A percentile compares a stretch with the other conserved stretches of the same genome.
Conservation (phyloP, 2,329 filamentous ascomycete species). For the Remersonia thermophila region DNA sequence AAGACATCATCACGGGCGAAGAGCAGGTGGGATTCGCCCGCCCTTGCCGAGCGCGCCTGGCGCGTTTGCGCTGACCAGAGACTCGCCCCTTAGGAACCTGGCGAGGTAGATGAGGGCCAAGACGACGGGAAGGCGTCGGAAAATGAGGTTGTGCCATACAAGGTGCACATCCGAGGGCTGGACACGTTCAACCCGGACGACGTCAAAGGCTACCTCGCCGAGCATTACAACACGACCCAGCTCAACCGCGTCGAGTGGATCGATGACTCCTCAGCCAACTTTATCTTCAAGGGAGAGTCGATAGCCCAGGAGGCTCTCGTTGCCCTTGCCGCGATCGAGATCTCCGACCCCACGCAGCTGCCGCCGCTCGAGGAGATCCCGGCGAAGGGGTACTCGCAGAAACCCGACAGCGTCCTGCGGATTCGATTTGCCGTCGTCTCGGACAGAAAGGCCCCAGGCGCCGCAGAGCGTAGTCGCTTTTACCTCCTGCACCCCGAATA, state of each 20-base stretch:
- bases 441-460: constrained; percentile 71
- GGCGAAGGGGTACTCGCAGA: constrained; percentile 55
- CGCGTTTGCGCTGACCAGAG: constrained; percentile 1
- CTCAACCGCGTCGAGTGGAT: constrained; percentile 77
- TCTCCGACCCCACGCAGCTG: constrained; percentile 41
- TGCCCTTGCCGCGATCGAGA: constrained; percentile 38
- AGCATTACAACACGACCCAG: constrained; percentile 47
- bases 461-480: constrained; percentile 72
- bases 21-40: constrained; percentile 16
- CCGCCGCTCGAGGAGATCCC: constrained; percentile 52
- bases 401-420: constrained; percentile 56
- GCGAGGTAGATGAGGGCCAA: constrained; percentile 27
- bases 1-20: constrained; percentile 18
- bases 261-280: constrained; percentile 80
- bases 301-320: constrained; percentile 42
- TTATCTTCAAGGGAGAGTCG: constrained; percentile 54
- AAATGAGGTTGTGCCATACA: constrained; percentile 35
- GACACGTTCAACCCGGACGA: constrained; percentile 71
- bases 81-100: constrained; percentile 23
- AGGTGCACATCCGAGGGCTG: constrained; percentile 75
- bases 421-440: constrained; percentile 61
- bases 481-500: constrained; percentile 87
- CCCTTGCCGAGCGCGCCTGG: background rate
- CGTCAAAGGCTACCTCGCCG: constrained; percentile 60
- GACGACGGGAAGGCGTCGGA: constrained; percentile 17